Evolutionary conservation across 2,329 filamentous ascomycete genomes (phyloP), one percentile per base, ranked within the genome.

Genomic region (Blumeria hordei): DNA sequence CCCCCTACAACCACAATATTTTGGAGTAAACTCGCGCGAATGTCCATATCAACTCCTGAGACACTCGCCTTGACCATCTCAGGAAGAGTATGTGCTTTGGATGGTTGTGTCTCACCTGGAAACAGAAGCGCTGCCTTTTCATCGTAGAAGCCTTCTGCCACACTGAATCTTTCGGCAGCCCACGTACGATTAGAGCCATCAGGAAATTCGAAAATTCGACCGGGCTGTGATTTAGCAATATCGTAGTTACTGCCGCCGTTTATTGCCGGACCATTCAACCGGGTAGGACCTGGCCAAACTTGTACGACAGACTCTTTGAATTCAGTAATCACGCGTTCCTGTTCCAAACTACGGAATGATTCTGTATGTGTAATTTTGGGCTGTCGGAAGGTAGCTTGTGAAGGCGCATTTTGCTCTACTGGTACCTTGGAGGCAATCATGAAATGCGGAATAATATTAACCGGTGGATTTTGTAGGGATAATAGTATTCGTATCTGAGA

Each of bases 261-360:
- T 60, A 67, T 69, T 44, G 68, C 67, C 43, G 61, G 66, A 61
- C 64, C 67, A 57, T 59, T 67, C 62, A 87, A 79, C 58, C 80
- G 76, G 57, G 81, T 81, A 0, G 85, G 85, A 0, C 86, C 86
- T 32, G 80, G 78, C 90, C 92, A 98, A 12, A 90, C 80, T 69
- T 95, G 88, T 33, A 96, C 88, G 14, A 95, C 87, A 16, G 85
- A 93, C 70, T 98, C 93, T 71, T 98, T 98, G 77, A 94, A 98
- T 67, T 95, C 88, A 39, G 86, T 88, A 56, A 98, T 71, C 44
- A 94, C 82, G 54, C 90, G 85, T 67, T 96, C 92, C 71, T 98
- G 88, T 69, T 96, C 82, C 60, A 90, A 81, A 16, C 74, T 72
- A 57, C 83, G 80, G 75, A 88, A 96, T 1, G 85, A 88, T 33